These are phyloP conservation scores for Tetraselmis chui DNA, from an alignment of 139 green algal species.

Conservation along the genomic window DNA sequence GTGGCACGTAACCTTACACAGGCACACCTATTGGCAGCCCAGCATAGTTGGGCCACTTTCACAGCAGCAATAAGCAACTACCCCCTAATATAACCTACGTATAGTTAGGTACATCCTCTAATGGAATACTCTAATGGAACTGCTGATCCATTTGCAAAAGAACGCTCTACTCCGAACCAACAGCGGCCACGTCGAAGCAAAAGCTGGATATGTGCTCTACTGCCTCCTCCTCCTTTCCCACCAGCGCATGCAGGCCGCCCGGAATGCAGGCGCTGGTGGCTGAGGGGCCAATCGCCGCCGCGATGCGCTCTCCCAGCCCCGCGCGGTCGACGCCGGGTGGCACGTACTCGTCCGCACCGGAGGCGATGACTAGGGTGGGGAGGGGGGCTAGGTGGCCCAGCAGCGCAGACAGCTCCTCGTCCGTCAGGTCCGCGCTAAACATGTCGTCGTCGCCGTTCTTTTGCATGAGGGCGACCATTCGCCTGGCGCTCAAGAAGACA, in stretches of 20 bases:
- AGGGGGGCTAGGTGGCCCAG: slow-evolving; percentile 13
- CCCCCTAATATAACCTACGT: no score
- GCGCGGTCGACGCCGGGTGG: slow-evolving; percentile 6
- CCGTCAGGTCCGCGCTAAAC: slow-evolving; percentile 37
- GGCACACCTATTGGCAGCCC: no score
- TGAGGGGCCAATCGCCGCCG: slow-evolving; percentile 18
- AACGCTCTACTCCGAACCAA: no score
- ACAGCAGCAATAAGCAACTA: no score
- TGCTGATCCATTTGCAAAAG: no score
- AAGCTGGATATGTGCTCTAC: slow-evolving; percentile 18
- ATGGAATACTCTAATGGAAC: no score
- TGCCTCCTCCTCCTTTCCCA: slow-evolving; percentile 28
- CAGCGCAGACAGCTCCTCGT: slow-evolving; percentile 28
- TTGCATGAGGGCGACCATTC: slow-evolving; percentile 27
- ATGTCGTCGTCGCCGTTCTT: slow-evolving; percentile 59
- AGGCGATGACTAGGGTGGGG: slow-evolving; percentile 39
- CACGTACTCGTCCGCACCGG: slow-evolving; percentile 45
- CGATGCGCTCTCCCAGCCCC: slow-evolving; percentile 16
- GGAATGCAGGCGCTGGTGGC: slow-evolving; percentile 20
- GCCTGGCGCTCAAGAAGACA: slow-evolving; percentile 27
- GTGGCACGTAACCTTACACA: no score
- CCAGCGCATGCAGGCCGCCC: slow-evolving; percentile 24
- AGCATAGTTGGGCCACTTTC: no score
- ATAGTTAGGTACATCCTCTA: no score
- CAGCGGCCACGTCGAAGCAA: background rate